Evolutionary conservation across 2,329 filamentous ascomycete genomes (phyloP), one percentile per base, ranked within the genome.

Genomic region (Pseudonectria buxi): DNA sequence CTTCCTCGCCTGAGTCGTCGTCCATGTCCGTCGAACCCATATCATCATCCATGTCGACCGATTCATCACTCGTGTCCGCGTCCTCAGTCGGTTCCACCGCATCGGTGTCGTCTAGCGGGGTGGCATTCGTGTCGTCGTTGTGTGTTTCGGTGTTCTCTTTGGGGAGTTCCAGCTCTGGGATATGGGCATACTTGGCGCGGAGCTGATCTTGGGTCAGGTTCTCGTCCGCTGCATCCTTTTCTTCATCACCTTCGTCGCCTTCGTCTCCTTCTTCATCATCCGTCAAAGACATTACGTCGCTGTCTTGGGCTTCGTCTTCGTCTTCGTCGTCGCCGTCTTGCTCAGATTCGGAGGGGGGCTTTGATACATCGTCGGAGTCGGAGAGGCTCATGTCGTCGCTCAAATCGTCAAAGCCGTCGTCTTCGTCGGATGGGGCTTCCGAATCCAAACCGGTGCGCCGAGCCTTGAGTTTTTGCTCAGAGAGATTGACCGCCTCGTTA

Each of bases 401-500:
- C 22, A 63, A 45, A 30, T 69, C 67, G 12, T 71, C 70, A 15
- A 64, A 62, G 10, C 63, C 64, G 25, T 67, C 64, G 3, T 64
- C 67, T 2, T 69, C 67, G 10, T 69, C 60, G 1, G 62, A 65
- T 1, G 59, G 57, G 3, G 61, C 47, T 46, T 79, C 76, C 0
- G 73, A 76, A 39, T 76, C 77, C 5, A 69, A 47, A 13, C 68
- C 70, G 3, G 65, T 60, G 36, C 66, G 69, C n/a, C 78, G 69
- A 12, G 78, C 76, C 45, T 82, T 76, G 1, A 85, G 63, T 50
- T 83, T 78, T 47, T 76, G 74, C 42, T 83, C 82, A 1, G 81
- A 85, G 37, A 81, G 70, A 42, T 81, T 83, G 50, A 85, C 81
- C 49, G 78, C 84, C 63, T 82, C 78, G 50, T 82, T 86, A 51